Evolutionary conservation across 495 filamentous ascomycete species (phyloP).

Genomic region (Tuber melanosporum): DNA sequence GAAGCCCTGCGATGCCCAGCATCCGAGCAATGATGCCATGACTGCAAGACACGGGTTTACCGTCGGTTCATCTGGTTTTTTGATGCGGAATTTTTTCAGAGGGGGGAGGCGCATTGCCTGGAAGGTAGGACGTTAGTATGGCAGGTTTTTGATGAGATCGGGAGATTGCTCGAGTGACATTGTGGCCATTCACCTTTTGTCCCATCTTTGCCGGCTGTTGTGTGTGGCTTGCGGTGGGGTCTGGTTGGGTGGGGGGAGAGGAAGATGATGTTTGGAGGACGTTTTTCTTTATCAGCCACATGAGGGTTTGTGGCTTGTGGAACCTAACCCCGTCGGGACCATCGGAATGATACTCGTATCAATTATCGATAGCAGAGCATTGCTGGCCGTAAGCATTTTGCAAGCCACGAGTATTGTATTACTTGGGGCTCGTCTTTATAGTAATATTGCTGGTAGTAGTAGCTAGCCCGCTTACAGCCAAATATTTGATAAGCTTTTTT

Average conservation of each 20-base stretch:
- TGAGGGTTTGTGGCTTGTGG: neutral
- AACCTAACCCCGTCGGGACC: neutral
- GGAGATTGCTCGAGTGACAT: neutral
- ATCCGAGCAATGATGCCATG: constrained; percentile 84
- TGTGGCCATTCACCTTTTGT: constrained; percentile 20
- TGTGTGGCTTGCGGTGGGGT: neutral
- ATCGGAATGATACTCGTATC: neutral
- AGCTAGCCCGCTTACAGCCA: neutral
- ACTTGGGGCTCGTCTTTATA: neutral
- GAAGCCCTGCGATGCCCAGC: constrained; percentile 88
- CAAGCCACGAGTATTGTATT: neutral
- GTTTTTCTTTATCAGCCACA: constrained; percentile 6
- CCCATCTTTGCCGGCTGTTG: constrained; percentile 20
- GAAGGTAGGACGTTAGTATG: neutral
- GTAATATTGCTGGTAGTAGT: neutral
- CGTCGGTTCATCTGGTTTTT: constrained; percentile 67
- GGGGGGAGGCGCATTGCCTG: constrained; percentile 71
- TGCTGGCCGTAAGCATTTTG: too few species aligned
- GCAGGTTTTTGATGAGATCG: neutral
- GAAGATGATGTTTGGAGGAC: neutral
- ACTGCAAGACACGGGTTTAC: constrained; percentile 72
- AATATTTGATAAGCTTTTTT: neutral
- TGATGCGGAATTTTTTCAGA: constrained; percentile 73
- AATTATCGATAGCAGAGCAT: too few species aligned
- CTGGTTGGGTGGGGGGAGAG: neutral